Evolutionary conservation across 2,329 filamentous ascomycete species (phyloP).

Genomic region (Ascochyta lentis): DNA sequence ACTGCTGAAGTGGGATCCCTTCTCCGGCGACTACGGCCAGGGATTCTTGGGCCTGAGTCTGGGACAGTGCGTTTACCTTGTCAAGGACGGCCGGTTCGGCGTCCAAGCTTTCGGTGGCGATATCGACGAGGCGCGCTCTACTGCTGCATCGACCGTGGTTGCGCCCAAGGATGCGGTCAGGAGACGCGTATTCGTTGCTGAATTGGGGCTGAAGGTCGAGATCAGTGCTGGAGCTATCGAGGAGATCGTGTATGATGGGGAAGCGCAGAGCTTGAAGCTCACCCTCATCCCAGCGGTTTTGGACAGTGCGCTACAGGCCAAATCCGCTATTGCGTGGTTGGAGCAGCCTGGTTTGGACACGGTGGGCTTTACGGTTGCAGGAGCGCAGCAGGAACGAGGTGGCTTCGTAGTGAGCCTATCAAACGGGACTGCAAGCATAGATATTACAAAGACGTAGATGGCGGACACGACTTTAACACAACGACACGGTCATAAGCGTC

Average conservation of each 20-base stretch:
- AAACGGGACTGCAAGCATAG: conserved; percentile 17
- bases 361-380: conserved; percentile 18
- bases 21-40: conserved; percentile 64
- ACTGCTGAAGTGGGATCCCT: conserved; percentile 63
- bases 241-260: conserved; percentile 21
- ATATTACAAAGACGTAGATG: conserved; percentile 11
- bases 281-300: conserved; percentile 17
- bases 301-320: conserved; percentile 20
- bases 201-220: conserved; percentile 49
- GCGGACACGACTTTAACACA: neutral
- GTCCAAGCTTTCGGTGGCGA: conserved; percentile 59
- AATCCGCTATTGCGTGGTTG: conserved; percentile 28
- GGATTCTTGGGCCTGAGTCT: conserved; percentile 61
- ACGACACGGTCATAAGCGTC: neutral
- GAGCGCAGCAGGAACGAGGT: conserved; percentile 18
- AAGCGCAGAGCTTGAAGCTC: conserved; percentile 17
- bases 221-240: conserved; percentile 30
- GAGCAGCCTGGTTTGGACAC: conserved; percentile 16
- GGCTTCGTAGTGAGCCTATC: conserved; percentile 27
- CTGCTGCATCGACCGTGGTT: conserved; percentile 42
- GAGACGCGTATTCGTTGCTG: conserved; percentile 58
- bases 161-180: conserved; percentile 56
- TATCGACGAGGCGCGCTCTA: conserved; percentile 30
- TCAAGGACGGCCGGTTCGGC: conserved; percentile 54
- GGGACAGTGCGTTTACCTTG: conserved; percentile 59